Base-by-base conservation (phyloP, 1,284 basidiomycete species). In the Phenoliferia sp. region DNA sequence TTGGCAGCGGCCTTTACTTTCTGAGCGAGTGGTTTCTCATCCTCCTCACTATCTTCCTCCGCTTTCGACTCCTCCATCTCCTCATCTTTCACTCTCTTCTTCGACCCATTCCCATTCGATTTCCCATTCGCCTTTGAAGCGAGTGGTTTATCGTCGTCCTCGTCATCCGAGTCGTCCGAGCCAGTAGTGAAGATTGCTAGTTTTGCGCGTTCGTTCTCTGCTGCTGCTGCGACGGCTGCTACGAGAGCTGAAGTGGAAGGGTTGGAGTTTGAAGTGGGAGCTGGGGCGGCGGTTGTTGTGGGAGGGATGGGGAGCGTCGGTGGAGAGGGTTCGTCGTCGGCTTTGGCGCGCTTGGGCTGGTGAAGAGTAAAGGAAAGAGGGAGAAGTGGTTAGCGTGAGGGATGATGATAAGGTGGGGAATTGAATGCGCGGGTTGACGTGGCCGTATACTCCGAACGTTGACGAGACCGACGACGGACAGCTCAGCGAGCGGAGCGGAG, bases 1-100 rank as follows among this genome's bases (percentile, higher is more conserved):
- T n/a, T n/a, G n/a, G n/a, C n/a, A n/a, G n/a, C n/a, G 62, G 28
- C 28, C 62, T 35, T 63, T 17, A 28, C 44, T 29, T 61, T 62
- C 39, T 74, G 72, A 1, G 73, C 73, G n/a, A 78, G 66, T 3
- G 77, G 78, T 63, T 73, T 73, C 3, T 78, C 78, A 59, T 79
- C 78, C 34, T 78, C n/a, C n/a, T n/a, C n/a, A n/a, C n/a, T n/a
- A n/a, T n/a, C n/a, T n/a, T n/a, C n/a, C n/a, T n/a, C n/a, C n/a
- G n/a, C n/a, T n/a, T n/a, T n/a, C n/a, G n/a, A n/a, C n/a, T n/a
- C n/a, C n/a, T n/a, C n/a, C n/a, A n/a, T n/a, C n/a, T n/a, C n/a
- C n/a, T n/a, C n/a, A n/a, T n/a, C 76, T 31, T 72, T 75, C 16
- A 64, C 33, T 33, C 26, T 60, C 62, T 39, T 54, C 52, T 50